phyloP scores from a whole-genome alignment of 257 asterid species.

The Primulina huaijiensis region DNA sequence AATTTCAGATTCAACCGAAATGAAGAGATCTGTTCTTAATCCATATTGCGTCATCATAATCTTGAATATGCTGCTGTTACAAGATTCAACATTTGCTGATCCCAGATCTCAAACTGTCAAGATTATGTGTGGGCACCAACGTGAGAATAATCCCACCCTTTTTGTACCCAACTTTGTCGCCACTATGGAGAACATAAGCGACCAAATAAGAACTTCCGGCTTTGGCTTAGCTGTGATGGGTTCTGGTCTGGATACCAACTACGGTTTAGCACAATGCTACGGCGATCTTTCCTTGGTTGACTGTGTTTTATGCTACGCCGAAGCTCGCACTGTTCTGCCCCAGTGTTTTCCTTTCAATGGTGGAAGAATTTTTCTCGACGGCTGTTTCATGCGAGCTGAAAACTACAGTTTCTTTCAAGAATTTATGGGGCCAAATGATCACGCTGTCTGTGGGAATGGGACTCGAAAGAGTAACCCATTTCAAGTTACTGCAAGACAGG shows the following conservation, averaged over 20 bases:
- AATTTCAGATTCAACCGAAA: too few relatives aligned
- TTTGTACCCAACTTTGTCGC: constrained; percentile 60
- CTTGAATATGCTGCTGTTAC: constrained; percentile 35
- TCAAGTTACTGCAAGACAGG: constrained; percentile 34
- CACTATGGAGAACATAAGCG: constrained; percentile 66
- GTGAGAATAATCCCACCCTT: constrained; percentile 45
- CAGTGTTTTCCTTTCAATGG: constrained; percentile 68
- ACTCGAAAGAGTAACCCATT: constrained; percentile 38
- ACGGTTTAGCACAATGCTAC: constrained; percentile 72
- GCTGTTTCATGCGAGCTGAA: constrained; percentile 80
- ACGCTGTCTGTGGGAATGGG: constrained; percentile 45
- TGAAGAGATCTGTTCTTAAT: too few relatives aligned
- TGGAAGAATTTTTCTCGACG: constrained; percentile 69
- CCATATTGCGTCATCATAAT: constrained; percentile 11
- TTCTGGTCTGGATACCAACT: constrained; percentile 51
- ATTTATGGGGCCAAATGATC: constrained; percentile 46
- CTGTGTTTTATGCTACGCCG: constrained; percentile 70
- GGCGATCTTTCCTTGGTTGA: constrained; percentile 77
- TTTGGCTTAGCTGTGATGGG: constrained; percentile 51
- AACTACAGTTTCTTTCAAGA: constrained; percentile 61
- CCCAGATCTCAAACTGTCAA: constrained; percentile 57
- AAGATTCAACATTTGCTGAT: constrained; percentile 38
- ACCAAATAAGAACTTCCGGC: constrained; percentile 53
- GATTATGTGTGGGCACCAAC: constrained; percentile 46
- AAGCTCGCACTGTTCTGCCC: constrained; percentile 69